These are phyloP conservation scores for Russula compacta DNA, from an alignment of 768 basidiomycete species.

Conservation along the genomic window DNA sequence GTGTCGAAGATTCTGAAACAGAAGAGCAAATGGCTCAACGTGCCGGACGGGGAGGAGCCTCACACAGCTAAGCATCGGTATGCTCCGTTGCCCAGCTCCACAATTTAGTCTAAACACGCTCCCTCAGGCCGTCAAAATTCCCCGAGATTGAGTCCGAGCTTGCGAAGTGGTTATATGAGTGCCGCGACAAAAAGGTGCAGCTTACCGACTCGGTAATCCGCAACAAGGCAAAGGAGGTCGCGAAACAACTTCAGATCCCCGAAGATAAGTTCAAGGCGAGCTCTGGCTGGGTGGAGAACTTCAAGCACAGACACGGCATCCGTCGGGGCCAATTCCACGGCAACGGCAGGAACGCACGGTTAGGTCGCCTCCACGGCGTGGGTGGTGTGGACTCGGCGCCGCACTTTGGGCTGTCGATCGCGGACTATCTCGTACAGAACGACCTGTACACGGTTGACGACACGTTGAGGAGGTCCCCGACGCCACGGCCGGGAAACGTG, in stretches of 20 bases:
- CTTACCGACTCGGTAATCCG: constrained; percentile 63
- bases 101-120: constrained; percentile 4
- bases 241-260: constrained; percentile 42
- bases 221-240: constrained; percentile 59
- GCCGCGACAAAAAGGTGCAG: constrained; percentile 36
- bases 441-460: constrained; percentile 14
- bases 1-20: constrained; percentile 87
- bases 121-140: constrained; percentile 64
- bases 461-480: constrained; percentile 17
- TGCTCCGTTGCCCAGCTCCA: constrained; percentile 12
- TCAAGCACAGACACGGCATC: constrained; percentile 76
- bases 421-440: constrained; percentile 14
- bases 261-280: constrained; percentile 85
- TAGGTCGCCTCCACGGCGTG: constrained; percentile 11
- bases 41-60: constrained; percentile 48
- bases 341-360: constrained; percentile 26
- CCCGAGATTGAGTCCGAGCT: constrained; percentile 66
- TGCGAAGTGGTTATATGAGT: constrained; percentile 48
- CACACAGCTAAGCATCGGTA: constrained; percentile 66
- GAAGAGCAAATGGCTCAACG: constrained; percentile 72
- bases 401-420: constrained; percentile 16
- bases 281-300: constrained; percentile 87
- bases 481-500: constrained; percentile 14
- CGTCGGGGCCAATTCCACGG: constrained; percentile 52
- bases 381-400: not conserved